Evolutionary conservation across 164 flowering plant genomes (phyloP).

Genomic region (Dillenia turbinata): DNA sequence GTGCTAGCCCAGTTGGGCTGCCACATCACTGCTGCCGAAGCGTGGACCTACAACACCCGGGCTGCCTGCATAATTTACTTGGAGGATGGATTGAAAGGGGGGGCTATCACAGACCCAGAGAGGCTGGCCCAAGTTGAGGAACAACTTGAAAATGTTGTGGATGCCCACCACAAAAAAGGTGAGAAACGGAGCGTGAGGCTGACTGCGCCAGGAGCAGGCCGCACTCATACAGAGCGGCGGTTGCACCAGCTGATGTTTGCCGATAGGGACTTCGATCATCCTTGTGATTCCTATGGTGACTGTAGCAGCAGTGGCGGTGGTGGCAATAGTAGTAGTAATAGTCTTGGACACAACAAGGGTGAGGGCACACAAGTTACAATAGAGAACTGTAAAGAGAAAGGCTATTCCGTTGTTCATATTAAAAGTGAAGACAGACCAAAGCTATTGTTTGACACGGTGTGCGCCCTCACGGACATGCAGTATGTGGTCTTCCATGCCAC

Average conservation of each 20-base stretch:
- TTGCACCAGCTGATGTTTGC: slow-evolving; percentile 88
- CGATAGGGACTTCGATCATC: slow-evolving; percentile 53
- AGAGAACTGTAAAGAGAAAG: slow-evolving; percentile 62
- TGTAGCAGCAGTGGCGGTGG: slow-evolving; percentile 6
- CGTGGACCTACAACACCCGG: slow-evolving; percentile 76
- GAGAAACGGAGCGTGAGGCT: slow-evolving; percentile 51
- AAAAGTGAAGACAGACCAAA: slow-evolving; percentile 72
- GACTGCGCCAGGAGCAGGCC: slow-evolving; percentile 31
- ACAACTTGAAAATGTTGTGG: slow-evolving; percentile 64
- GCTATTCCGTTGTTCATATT: slow-evolving; percentile 68
- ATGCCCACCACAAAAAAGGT: slow-evolving; percentile 42
- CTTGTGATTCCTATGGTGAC: slow-evolving; percentile 24
- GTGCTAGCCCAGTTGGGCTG: slow-evolving; percentile 57
- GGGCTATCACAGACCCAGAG: slow-evolving; percentile 34
- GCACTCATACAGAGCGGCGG: slow-evolving; percentile 76
- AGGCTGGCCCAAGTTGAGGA: slow-evolving; percentile 47
- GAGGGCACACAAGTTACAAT: slow-evolving; percentile 41
- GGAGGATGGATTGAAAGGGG: slow-evolving; percentile 36
- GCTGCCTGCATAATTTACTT: slow-evolving; percentile 69
- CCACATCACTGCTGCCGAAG: slow-evolving; percentile 61
- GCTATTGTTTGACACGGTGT: slow-evolving; percentile 82
- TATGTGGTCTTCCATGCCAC: slow-evolving; percentile 87
- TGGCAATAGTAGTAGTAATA: slow-evolving; percentile 5
- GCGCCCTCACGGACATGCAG: slow-evolving; percentile 77
- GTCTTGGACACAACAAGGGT: slow-evolving; percentile 10